Base-by-base conservation (phyloP, 164 flowering plant genomes). In the Umbilicus rupestris region DNA sequence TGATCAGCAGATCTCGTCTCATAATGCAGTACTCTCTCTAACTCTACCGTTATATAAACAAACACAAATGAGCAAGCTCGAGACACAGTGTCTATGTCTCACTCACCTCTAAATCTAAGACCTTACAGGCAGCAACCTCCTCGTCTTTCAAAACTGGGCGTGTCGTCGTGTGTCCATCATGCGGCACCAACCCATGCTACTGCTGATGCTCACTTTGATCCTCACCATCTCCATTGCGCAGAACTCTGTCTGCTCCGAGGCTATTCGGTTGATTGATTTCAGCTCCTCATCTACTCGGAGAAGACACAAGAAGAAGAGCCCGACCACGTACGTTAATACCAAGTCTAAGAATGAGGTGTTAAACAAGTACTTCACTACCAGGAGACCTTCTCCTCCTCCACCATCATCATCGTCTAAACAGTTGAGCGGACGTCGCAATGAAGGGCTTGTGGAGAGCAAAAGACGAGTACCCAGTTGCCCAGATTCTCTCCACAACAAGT, bases 401-500 rank as follows among this genome's bases (percentile, higher is more conserved):
- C 12, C 17, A 11, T 14, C 60, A 26, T 0, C 60, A 2, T 28
- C 60, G 3, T 9, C 0, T 3, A 11, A 55, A 9, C 17, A 55
- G 14, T 3, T 12, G 44, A 9, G 44, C 1, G 9, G 44, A 11
- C 17, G 28, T 55, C 60, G 17, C 16, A 26, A 11, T 0, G 17
- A 31, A 52, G 60, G 60, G 29, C 16, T 55, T 3, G 29, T 11
- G 31, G 60, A 55, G 33, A 55, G 60, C 60, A 28, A 55, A 8
- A 55, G 60, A 28, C 33, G 19, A 16, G 59, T 52, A 52, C 59
- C 59, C 8, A 52, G 59, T 17, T 52, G 60, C 60, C 60, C 60
- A 26, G 60, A 55, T 29, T 55, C 60, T 9, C 60, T 55, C 15
- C 60, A 55, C 60, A 55, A 55, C 60, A 55, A 55, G 33, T 55